These are phyloP conservation scores for Torulaspora franciscae DNA, from an alignment of 805 yeast genomes.

Conservation along the genomic window DNA sequence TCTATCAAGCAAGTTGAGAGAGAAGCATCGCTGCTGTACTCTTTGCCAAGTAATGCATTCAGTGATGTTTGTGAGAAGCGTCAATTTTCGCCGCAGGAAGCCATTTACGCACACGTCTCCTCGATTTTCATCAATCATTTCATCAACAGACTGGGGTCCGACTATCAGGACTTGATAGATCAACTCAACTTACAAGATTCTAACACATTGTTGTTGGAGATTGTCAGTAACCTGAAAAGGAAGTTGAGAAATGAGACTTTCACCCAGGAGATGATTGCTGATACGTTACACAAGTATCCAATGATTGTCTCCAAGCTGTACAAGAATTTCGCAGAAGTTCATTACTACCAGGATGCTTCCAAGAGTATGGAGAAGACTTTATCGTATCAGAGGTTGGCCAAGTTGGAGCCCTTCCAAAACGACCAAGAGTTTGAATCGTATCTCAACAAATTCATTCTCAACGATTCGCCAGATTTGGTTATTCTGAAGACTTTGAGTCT, in stretches of 20 bases:
- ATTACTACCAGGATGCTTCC: conserved; percentile 57
- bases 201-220: conserved; percentile 61
- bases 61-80: conserved; percentile 66
- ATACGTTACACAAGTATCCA: conserved; percentile 64
- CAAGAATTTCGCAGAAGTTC: conserved; percentile 86
- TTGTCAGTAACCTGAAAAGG: conserved; percentile 73
- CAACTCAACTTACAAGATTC: conserved; percentile 60
- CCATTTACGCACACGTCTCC: conserved; percentile 90
- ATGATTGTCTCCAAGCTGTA: conserved; percentile 76
- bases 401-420: conserved; percentile 65
- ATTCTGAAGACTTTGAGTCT: conserved; percentile 77
- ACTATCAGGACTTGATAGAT: conserved; percentile 63
- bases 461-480: conserved; percentile 69
- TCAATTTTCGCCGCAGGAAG: conserved; percentile 86
- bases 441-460: conserved; percentile 62
- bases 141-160: conserved; percentile 89
- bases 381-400: conserved; percentile 80
- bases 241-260: conserved; percentile 90
- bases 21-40: conserved; percentile 88
- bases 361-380: conserved; percentile 60
- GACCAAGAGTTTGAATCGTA: conserved; percentile 70
- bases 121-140: conserved; percentile 90
- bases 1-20: conserved; percentile 85
- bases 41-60: conserved; percentile 84
- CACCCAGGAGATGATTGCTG: conserved; percentile 76